Percentiles rank a stretch among this genome's conserved stretches.
These are phyloP conservation scores for Talaromyces sp. DNA, from an alignment of 2,329 filamentous ascomycete species.

Conservation along the genomic window DNA sequence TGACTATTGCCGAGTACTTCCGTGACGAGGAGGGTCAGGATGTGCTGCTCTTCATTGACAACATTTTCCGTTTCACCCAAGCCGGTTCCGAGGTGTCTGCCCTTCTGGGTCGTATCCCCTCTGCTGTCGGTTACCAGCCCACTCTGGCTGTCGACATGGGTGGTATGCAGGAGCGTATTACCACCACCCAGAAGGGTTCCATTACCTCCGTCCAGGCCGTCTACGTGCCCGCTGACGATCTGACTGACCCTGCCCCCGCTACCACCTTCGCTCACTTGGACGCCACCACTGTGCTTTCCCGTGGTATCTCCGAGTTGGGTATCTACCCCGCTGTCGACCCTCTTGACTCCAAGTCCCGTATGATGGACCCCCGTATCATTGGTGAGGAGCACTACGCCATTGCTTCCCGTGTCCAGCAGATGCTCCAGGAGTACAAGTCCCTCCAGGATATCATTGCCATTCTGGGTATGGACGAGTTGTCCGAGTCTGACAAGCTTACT, in stretches of 20 bases:
- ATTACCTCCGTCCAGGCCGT: constrained; percentile 99
- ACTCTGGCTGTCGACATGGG: constrained; percentile 99
- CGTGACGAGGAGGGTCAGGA: constrained; percentile 81
- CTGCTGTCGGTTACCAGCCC: constrained; percentile 99
- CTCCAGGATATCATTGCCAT: constrained; percentile 99
- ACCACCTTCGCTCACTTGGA: constrained; percentile 99
- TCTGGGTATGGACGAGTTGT: constrained; percentile 99
- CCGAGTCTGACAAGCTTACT: constrained; percentile 98
- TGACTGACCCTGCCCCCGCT: constrained; percentile 99
- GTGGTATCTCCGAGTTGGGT: constrained; percentile 99
- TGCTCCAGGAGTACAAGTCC: constrained; percentile 99
- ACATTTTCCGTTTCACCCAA: constrained; percentile 99
- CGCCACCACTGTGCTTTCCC: constrained; percentile 99
- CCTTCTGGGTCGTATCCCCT: constrained; percentile 98
- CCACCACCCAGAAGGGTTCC: constrained; percentile 98
- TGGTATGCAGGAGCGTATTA: constrained; percentile 99
- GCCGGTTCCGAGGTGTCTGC: constrained; percentile 99
- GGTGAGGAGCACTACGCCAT: constrained; percentile 97
- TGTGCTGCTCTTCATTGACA: constrained; percentile 99
- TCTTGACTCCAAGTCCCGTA: constrained; percentile 99
- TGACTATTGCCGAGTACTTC: constrained; percentile 73
- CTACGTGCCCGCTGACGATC: constrained; percentile 99
- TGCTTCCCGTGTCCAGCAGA: constrained; percentile 95
- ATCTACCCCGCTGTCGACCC: constrained; percentile 99
- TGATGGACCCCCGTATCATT: constrained; percentile 98